These are phyloP conservation scores for Sporothrix sp. DNA, from an alignment of 2,329 filamentous ascomycete species.

Conservation along the genomic window DNA sequence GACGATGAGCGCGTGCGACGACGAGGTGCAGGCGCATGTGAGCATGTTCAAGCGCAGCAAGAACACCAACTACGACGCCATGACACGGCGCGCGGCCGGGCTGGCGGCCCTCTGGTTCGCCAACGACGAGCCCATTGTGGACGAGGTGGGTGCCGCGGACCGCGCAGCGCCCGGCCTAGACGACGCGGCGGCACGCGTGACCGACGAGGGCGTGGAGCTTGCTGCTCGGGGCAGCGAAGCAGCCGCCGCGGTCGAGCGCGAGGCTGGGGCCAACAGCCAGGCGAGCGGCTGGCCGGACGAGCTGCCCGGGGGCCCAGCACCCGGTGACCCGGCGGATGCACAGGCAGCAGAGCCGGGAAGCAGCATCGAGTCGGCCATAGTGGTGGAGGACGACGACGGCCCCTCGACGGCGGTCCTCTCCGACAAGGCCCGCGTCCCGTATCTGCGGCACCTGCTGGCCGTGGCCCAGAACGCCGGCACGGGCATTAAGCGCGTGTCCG, in stretches of 20 bases:
- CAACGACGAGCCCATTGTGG: constrained; percentile 34
- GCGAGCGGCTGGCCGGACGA: no score
- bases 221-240: neutral
- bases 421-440: constrained; percentile 27
- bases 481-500: constrained; percentile 26
- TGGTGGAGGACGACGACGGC: constrained; percentile 28
- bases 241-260: neutral
- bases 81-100: constrained; percentile 49
- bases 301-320: no score
- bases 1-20: constrained; percentile 54
- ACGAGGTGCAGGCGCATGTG: constrained; percentile 66
- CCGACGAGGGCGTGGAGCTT: constrained; percentile 16
- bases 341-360: constrained; percentile 15
- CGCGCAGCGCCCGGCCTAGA: constrained; percentile 18
- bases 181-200: constrained; percentile 14
- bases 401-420: constrained; percentile 15
- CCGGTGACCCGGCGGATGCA: neutral
- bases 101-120: constrained; percentile 49
- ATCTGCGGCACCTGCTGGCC: constrained; percentile 40
- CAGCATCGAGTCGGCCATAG: neutral
- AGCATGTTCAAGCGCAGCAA: constrained; percentile 53
- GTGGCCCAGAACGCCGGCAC: constrained; percentile 41
- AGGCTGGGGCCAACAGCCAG: constrained; percentile 24
- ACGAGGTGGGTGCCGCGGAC: constrained; percentile 20
- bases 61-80: constrained; percentile 54